phyloP scores from a whole-genome alignment of 495 filamentous ascomycete species.

The Platismatia glauca region DNA sequence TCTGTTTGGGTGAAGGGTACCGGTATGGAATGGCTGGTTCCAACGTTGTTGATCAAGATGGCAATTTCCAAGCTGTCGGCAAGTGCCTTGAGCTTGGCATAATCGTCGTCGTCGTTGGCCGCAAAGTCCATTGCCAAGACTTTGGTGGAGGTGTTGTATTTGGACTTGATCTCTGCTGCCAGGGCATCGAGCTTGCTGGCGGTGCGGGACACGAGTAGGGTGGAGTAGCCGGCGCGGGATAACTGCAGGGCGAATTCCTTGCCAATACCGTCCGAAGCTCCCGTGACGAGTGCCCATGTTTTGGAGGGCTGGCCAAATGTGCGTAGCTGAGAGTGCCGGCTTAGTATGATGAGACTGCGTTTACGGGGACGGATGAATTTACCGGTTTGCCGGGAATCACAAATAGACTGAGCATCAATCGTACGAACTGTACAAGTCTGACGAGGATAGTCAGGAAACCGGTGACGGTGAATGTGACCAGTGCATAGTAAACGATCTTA shows the following conservation, averaged over 20 bases:
- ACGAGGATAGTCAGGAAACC: conserved; percentile 32
- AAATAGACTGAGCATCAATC: conserved; percentile 65
- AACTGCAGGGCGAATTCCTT: conserved; percentile 93
- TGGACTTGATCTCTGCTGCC: conserved; percentile 60
- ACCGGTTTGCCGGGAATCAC: conserved; percentile 59
- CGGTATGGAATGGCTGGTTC: conserved; percentile 84
- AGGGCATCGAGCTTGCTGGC: conserved; percentile 76
- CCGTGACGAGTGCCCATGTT: conserved; percentile 90
- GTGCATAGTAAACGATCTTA: not conserved
- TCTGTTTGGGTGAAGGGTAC: conserved; percentile 76
- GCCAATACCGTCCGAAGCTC: conserved; percentile 92
- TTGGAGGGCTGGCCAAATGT: conserved; percentile 79
- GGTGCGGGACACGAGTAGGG: conserved; percentile 89
- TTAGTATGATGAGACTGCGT: not conserved
- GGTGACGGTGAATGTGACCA: conserved; percentile 4
- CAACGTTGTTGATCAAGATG: conserved; percentile 95
- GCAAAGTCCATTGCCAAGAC: conserved; percentile 87
- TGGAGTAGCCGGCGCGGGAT: conserved; percentile 83
- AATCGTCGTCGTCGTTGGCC: conserved; percentile 64
- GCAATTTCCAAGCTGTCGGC: conserved; percentile 69
- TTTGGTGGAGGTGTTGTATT: conserved; percentile 56
- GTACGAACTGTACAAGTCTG: conserved; percentile 51
- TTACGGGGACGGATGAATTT: conserved; percentile 21
- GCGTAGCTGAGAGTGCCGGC: conserved; percentile 51
- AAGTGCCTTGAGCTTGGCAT: conserved; percentile 56